Base-by-base conservation (phyloP, 768 basidiomycete species). In the Psilocybe subaeruginosa region DNA sequence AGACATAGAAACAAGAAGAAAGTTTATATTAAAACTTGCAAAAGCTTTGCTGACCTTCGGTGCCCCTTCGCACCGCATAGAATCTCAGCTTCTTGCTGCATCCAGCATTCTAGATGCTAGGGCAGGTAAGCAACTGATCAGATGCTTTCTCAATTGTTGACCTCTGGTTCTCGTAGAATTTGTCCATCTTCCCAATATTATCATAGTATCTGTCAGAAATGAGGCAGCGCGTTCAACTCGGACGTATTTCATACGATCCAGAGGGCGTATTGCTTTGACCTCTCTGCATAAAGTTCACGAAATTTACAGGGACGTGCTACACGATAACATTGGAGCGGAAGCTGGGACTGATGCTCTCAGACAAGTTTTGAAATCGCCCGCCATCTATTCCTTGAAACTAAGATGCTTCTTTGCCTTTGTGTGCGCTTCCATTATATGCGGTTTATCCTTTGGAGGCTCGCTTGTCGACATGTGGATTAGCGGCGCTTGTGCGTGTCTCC, bases 11-110 rank as follows among this genome's bases (percentile, higher is more conserved):
- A 78, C 75, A 49, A 80, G 85, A 54, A 80, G 82, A 59, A 86
- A 89, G 56, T 97, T 97, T 77, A 81, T 97, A 53, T 78, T 96
- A 67, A 89, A 89, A 70, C 83, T 97, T 27, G 92, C 93, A 2
- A 91, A 93, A 71, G 92, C 92, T 9, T 82, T 98, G 60, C 85
- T 98, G 71, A 82, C 88, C n/a, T 96, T 92, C 72, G 95, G 95
- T 17, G 92, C 95, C n/a, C 95, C 95, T 1, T 94, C 93, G 19
- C 96, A 97, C 73, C 84, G 96, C 17, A 90, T 96, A 64, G 94
- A 97, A 76, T 88, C 92, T 0, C 95, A 96, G 72, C 84, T 98
- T 43, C 81, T 82, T 60, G 85, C 91, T 3, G 93, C 93, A 2
- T 89, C 94, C 5, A 77, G 82, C 9, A 89, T 93, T 59, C 83